These are phyloP conservation scores for Alternaria novae-zelandiae DNA, from an alignment of 2,329 filamentous ascomycete genomes.

Conservation along the genomic window DNA sequence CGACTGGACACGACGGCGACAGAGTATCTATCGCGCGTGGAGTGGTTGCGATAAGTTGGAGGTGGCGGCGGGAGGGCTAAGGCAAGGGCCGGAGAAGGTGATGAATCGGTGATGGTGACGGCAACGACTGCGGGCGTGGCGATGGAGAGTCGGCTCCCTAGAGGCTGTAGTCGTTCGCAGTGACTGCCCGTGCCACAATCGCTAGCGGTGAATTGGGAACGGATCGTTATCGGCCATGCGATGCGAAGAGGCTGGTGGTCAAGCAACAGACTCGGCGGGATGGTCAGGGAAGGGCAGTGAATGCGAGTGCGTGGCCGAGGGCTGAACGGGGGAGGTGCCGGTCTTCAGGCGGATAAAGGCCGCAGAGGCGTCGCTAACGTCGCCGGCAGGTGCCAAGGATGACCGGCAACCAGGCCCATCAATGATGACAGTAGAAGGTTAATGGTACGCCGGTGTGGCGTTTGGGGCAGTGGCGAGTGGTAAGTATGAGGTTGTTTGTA, in stretches of 20 bases:
- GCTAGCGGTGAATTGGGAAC: conserved; percentile 22
- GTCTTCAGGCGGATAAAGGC: conserved; percentile 13
- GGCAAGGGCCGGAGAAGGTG: background rate
- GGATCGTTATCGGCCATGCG: conserved; percentile 30
- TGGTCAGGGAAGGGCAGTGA: background rate
- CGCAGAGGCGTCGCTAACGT: conserved; percentile 8
- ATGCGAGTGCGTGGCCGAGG: background rate
- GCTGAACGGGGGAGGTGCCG: background rate
- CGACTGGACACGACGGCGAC: background rate
- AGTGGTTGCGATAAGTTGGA: background rate
- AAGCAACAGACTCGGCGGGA: conserved; percentile 6
- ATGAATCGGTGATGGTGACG: conserved; percentile 28
- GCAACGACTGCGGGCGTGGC: conserved; percentile 34
- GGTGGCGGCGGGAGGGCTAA: background rate
- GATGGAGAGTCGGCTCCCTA: conserved; percentile 22
- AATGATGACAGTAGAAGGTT: background rate
- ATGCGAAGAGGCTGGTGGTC: conserved; percentile 19
- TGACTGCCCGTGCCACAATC: conserved; percentile 21
- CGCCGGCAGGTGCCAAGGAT: conserved; percentile 8
- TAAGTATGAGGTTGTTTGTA: background rate
- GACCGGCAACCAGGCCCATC: background rate
- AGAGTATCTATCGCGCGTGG: background rate
- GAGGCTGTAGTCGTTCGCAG: conserved; percentile 13
- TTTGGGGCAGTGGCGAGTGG: background rate
- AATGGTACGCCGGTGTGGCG: background rate